Evolutionary conservation across 2,329 filamentous ascomycete genomes (phyloP), one percentile per base, ranked within the genome.

Genomic region (Trichoderma semiorbis): DNA sequence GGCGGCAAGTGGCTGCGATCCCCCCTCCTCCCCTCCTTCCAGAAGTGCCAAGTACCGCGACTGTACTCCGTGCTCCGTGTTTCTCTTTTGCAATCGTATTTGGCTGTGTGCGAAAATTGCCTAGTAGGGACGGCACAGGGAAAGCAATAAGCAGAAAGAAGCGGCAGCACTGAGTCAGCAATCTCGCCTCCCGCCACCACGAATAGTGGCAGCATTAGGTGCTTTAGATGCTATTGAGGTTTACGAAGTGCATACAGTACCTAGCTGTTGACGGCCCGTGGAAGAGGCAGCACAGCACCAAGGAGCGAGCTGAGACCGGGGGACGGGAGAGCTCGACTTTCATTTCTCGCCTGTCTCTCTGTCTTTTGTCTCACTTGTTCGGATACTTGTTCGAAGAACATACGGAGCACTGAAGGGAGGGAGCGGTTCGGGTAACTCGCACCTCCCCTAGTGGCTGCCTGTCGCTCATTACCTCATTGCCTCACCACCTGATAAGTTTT

Each of bases 401-500:
- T 36, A 36, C 34, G 14, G 34, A 43, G 39, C 39, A 43, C 39
- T 43, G 16, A 43, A 43, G 39, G 39, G 39, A 65, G 34, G 47
- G 57, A 34, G 57, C 30, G 18, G 30, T 34, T 34, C 57, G 30
- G 16, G 55, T 18, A 21, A 58, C 28, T 57, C 21, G 64, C 43
- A 21, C 43, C 43, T 32, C 34, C n/a, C 47, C 30, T 57, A 24
- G 21, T 57, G 14, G 50, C 50, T 67, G 64, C 64, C 64, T 58
- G 55, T 21, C 53, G 24, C 50, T 60, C 65, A 68, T 68, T 68
- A 58, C 65, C 65, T 60, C 53, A 68, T 47, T 47, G 34, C 65
- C 50, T 68, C 53, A 68, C 64, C 34, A 67, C 65, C 32, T 55
- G 47, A 55, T 36, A 32, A n/a, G 65, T 62, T 24, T 26, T 69